Conservation (phyloP, 2,329 filamentous ascomycete species). For the Aspergillus pseudoterreus region DNA sequence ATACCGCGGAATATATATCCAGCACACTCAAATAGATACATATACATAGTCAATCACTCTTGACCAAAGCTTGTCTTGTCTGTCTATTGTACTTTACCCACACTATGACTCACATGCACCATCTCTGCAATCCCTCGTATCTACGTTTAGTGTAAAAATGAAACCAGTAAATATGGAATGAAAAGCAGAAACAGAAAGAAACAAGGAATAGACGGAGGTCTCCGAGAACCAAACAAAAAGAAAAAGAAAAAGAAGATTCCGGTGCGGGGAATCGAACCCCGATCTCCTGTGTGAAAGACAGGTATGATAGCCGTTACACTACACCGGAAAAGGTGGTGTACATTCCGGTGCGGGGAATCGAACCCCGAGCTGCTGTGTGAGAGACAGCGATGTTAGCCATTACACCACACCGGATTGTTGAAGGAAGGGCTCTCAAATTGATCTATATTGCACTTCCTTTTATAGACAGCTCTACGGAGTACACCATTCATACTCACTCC, state of each 20-base stretch:
- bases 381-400: slow-evolving; percentile 14
- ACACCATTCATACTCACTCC: too few relatives aligned
- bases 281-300: slow-evolving; percentile 12
- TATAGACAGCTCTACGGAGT: not conserved
- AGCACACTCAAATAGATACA: not conserved
- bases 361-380: slow-evolving; percentile 15
- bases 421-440: not conserved
- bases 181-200: not conserved
- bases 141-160: too few relatives aligned
- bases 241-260: slow-evolving; percentile 3
- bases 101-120: too few relatives aligned
- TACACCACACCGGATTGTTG: slow-evolving; percentile 13
- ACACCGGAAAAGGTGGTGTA: slow-evolving; percentile 5
- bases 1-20: not conserved
- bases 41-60: not conserved
- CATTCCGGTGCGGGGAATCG: slow-evolving; percentile 14
- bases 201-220: too few relatives aligned
- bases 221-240: not conserved
- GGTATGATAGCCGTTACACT: slow-evolving; percentile 14
- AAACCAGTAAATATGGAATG: too few relatives aligned
- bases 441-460: not conserved
- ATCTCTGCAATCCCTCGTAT: too few relatives aligned
- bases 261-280: slow-evolving; percentile 14
- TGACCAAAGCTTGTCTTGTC: not conserved
- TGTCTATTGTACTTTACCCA: too few relatives aligned